Evolutionary conservation across 2,329 filamentous ascomycete species (phyloP).

Genomic region (Hortaea werneckii): DNA sequence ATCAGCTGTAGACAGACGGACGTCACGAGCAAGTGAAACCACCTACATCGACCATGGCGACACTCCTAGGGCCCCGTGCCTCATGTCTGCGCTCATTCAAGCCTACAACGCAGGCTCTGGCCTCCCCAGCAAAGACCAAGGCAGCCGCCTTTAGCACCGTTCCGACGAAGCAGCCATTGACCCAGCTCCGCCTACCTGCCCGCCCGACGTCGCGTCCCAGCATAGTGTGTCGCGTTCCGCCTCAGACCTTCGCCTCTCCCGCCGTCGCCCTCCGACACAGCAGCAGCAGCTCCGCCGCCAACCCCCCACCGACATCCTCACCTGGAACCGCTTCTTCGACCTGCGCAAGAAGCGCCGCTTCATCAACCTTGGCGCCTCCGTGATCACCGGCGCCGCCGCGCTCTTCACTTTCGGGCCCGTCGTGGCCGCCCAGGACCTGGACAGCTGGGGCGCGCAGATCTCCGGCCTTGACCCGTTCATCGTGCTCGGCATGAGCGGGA

Average conservation of each 20-base stretch:
- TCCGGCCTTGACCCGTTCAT: slow-evolving; percentile 82
- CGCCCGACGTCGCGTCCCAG: not conserved
- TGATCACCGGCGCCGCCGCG: slow-evolving; percentile 52
- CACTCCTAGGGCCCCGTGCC: slow-evolving; percentile 3
- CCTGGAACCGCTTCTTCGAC: slow-evolving; percentile 87
- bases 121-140: not conserved
- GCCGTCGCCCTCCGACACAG: not conserved
- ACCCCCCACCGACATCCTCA: slow-evolving; percentile 23
- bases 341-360: slow-evolving; percentile 77
- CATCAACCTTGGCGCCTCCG: slow-evolving; percentile 70
- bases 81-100: not conserved
- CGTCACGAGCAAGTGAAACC: no score
- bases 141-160: slow-evolving; percentile 5
- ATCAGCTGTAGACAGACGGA: no score
- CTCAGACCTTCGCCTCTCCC: not conserved
- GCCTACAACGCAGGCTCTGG: not conserved
- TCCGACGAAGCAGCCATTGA: not conserved
- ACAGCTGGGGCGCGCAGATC: slow-evolving; percentile 53
- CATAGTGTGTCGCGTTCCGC: slow-evolving; percentile 3
- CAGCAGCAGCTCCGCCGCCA: not conserved
- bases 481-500: slow-evolving; percentile 68
- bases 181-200: slow-evolving; percentile 1
- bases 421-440: slow-evolving; percentile 61
- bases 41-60: slow-evolving; percentile 2
- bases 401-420: slow-evolving; percentile 55